phyloP scores from a whole-genome alignment of 2,329 filamentous ascomycete genomes.

The Calonectria hawksworthii region DNA sequence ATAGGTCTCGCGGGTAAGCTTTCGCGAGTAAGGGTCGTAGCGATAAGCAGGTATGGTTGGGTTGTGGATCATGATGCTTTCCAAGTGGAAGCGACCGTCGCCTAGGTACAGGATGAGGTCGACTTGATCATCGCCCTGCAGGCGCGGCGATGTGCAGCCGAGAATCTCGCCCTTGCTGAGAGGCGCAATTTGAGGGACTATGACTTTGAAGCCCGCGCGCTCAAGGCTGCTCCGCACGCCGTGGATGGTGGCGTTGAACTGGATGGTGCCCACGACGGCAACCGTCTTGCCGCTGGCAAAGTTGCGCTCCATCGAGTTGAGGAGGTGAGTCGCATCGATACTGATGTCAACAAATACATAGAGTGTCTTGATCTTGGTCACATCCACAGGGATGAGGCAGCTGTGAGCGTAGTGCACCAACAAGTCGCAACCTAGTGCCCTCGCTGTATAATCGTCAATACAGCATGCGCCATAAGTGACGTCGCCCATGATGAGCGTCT shows the following conservation, averaged over 20 bases:
- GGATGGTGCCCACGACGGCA: constrained; percentile 95
- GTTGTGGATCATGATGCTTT: constrained; percentile 99
- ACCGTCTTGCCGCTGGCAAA: constrained; percentile 88
- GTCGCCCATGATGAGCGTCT: constrained; percentile 98
- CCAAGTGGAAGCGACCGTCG: constrained; percentile 94
- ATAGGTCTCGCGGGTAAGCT: constrained; percentile 91
- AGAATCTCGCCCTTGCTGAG: constrained; percentile 96
- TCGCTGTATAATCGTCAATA: constrained; percentile 97
- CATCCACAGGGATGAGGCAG: constrained; percentile 94
- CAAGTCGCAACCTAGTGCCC: constrained; percentile 93
- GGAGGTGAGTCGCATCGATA: constrained; percentile 90
- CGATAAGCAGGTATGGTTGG: constrained; percentile 90
- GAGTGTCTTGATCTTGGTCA: constrained; percentile 96
- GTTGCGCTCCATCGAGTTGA: constrained; percentile 90
- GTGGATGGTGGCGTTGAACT: constrained; percentile 98
- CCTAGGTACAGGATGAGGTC: constrained; percentile 91
- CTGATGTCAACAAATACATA: constrained; percentile 99
- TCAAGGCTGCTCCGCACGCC: constrained; percentile 84
- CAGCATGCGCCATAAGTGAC: constrained; percentile 99
- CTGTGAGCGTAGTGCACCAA: constrained; percentile 98
- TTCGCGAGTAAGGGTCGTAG: constrained; percentile 96
- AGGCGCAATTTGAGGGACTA: constrained; percentile 93
- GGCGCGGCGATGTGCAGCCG: constrained; percentile 91
- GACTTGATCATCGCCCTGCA: constrained; percentile 70
- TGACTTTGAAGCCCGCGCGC: constrained; percentile 84